These are phyloP conservation scores for Delitschia confertaspora DNA, from an alignment of 495 filamentous ascomycete genomes.

Conservation along the genomic window DNA sequence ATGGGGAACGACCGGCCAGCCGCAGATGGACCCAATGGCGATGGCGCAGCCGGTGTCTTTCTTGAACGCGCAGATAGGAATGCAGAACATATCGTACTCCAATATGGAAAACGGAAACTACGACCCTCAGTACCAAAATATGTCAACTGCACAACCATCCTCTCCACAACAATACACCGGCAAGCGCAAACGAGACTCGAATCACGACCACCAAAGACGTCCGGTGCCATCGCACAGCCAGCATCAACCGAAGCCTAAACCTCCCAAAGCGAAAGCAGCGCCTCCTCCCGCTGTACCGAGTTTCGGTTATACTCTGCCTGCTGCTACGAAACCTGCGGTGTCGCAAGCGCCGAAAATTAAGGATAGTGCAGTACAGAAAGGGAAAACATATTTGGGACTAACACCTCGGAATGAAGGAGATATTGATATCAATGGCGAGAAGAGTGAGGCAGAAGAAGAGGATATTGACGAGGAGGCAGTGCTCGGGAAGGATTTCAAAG, in stretches of 20 bases:
- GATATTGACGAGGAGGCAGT: slow-evolving; percentile 60
- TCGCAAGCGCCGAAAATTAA: slow-evolving; percentile 40
- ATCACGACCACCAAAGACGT: background rate
- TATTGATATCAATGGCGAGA: slow-evolving; percentile 44
- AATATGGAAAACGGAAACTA: background rate
- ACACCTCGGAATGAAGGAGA: slow-evolving; percentile 66
- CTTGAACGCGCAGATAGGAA: slow-evolving; percentile 9
- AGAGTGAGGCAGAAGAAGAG: slow-evolving; percentile 61
- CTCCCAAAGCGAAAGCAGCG: slow-evolving; percentile 32
- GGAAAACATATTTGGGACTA: slow-evolving; percentile 68
- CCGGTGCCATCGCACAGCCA: background rate
- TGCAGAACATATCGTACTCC: slow-evolving; percentile 9
- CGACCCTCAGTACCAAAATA: background rate
- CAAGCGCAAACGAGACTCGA: background rate
- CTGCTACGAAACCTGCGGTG: slow-evolving; percentile 38
- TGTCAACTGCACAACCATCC: background rate
- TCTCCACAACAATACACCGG: background rate
- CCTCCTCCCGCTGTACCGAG: slow-evolving; percentile 49
- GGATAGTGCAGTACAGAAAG: slow-evolving; percentile 54
- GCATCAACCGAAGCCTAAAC: slow-evolving; percentile 7
- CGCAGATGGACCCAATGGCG: slow-evolving; percentile 6
- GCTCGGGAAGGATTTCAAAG: slow-evolving; percentile 7
- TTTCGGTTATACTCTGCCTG: slow-evolving; percentile 50
- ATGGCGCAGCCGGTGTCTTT: slow-evolving; percentile 17
- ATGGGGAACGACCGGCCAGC: background rate